A percentile compares a stretch with the other conserved stretches of the same genome.
Evolutionary conservation across 2,329 filamentous ascomycete species (phyloP).

Genomic region (Stromatinia cepivora): DNA sequence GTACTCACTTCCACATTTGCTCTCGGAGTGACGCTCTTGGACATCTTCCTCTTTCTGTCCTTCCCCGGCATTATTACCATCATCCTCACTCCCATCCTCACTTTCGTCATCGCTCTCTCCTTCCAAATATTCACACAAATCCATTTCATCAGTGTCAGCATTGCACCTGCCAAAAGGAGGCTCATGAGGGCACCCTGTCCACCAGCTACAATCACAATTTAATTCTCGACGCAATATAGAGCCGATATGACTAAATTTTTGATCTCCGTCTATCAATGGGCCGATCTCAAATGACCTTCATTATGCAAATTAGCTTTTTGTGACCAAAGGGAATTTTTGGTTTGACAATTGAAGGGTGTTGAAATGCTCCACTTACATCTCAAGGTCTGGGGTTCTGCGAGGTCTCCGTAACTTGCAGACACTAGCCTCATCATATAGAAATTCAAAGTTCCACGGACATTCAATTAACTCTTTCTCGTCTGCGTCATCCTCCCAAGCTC

Average conservation of each 20-base stretch:
- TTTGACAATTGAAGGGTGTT: neutral
- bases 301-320: no score
- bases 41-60: neutral
- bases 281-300: neutral
- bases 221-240: neutral
- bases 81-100: neutral
- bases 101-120: neutral
- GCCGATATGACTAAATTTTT: neutral
- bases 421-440: no score
- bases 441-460: no score
- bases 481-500: neutral
- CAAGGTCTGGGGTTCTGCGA: neutral
- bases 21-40: neutral
- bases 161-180: neutral
- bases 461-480: no score
- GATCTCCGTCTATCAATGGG: neutral
- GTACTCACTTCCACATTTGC: neutral
- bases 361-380: neutral
- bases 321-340: neutral
- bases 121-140: neutral
- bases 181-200: neutral
- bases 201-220: accelerated
- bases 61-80: neutral
- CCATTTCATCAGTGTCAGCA: neutral
- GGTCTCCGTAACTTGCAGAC: neutral